Conservation (phyloP, 768 basidiomycete species). For the Rhizopogon vulgaris region DNA sequence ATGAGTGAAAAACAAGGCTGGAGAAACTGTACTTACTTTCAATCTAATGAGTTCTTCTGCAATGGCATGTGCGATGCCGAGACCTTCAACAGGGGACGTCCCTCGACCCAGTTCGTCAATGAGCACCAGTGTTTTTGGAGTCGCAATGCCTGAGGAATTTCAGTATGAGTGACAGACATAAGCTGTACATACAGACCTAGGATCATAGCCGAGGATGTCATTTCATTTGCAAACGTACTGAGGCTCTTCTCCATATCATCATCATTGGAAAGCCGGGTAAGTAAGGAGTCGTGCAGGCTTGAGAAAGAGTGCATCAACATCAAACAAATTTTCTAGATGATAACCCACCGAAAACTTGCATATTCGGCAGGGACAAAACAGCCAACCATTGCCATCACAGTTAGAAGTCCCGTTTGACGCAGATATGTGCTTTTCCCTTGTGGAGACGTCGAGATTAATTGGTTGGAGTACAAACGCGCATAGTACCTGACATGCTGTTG, state of each 20-base stretch:
- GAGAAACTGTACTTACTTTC: conserved; percentile 43
- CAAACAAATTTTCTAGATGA: not conserved
- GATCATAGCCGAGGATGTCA: conserved; percentile 90
- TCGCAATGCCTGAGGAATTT: conserved; percentile 52
- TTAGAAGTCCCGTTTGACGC: conserved; percentile 77
- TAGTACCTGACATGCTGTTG: conserved; percentile 53
- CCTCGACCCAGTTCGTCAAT: conserved; percentile 94
- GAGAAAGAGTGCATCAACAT: not conserved
- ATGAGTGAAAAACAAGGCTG: not conserved
- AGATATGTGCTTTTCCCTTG: conserved; percentile 91
- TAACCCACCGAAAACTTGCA: conserved; percentile 70
- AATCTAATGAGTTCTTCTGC: conserved; percentile 67
- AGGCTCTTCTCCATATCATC: conserved; percentile 86
- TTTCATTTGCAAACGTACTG: conserved; percentile 94
- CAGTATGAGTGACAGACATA: not conserved
- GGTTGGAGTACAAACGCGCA: conserved; percentile 8
- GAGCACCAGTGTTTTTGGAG: conserved; percentile 65
- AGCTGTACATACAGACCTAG: conserved; percentile 41
- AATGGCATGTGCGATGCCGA: conserved; percentile 81
- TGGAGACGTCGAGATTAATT: not conserved
- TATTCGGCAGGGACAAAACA: conserved; percentile 94
- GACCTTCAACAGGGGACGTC: conserved; percentile 77
- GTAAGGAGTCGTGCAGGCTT: conserved; percentile 76
- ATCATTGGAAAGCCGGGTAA: conserved; percentile 89
- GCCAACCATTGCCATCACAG: conserved; percentile 84